These are phyloP conservation scores for Hypocreales sp. DNA, from an alignment of 2,329 filamentous ascomycete genomes.

Conservation along the genomic window DNA sequence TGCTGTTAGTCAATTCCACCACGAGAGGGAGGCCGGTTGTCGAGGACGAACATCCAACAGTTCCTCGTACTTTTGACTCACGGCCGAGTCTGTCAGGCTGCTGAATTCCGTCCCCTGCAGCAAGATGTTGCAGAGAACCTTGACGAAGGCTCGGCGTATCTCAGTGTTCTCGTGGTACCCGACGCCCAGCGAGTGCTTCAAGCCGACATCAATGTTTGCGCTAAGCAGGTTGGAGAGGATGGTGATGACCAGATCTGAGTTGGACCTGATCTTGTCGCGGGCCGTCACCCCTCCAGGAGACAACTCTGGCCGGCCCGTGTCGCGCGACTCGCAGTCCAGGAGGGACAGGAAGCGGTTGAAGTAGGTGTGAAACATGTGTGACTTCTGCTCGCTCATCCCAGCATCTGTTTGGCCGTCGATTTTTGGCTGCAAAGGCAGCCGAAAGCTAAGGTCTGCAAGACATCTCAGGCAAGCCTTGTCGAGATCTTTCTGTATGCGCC, in stretches of 20 bases:
- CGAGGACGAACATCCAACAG: constrained; percentile 31
- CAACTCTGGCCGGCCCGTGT: constrained; percentile 15
- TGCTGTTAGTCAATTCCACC: not conserved
- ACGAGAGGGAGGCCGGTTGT: not conserved
- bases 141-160: constrained; percentile 54
- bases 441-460: constrained; percentile 50
- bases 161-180: constrained; percentile 57
- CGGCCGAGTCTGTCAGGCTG: constrained; percentile 49
- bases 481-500: constrained; percentile 46
- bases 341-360: constrained; percentile 55
- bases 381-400: constrained; percentile 52
- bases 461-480: constrained; percentile 50
- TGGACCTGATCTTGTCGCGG: constrained; percentile 38
- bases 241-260: constrained; percentile 48
- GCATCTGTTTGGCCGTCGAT: constrained; percentile 50
- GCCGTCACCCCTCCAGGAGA: constrained; percentile 18
- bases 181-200: constrained; percentile 55
- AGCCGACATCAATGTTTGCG: constrained; percentile 55
- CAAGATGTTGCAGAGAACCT: constrained; percentile 54
- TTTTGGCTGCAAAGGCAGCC: constrained; percentile 50
- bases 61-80: constrained; percentile 54
- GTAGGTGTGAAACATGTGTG: constrained; percentile 56
- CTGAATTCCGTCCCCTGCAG: constrained; percentile 59
- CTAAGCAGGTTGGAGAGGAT: constrained; percentile 55
- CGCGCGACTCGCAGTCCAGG: constrained; percentile 40